Percentiles rank a stretch among this genome's conserved stretches.
Evolutionary conservation across 2,329 filamentous ascomycete genomes (phyloP).

Genomic region (Setomelanomma holmii): DNA sequence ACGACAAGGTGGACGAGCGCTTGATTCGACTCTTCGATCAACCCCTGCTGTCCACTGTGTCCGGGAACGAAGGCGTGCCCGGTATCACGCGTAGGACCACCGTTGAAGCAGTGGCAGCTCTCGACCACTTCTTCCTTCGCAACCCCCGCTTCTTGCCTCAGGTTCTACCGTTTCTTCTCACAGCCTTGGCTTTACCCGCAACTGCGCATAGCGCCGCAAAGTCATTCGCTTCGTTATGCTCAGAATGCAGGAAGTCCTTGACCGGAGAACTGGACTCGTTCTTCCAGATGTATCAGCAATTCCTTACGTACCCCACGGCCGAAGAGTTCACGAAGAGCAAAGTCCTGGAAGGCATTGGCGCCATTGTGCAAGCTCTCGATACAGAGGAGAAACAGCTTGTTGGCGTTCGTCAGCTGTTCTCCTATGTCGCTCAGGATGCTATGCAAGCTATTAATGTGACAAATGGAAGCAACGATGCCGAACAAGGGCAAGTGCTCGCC

Average conservation of each 20-base stretch:
- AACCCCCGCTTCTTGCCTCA: slow-evolving; percentile 71
- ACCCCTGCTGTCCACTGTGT: slow-evolving; percentile 62
- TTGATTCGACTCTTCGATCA: slow-evolving; percentile 69
- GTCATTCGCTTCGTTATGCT: slow-evolving; percentile 77
- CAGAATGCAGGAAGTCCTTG: slow-evolving; percentile 74
- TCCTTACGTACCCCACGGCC: slow-evolving; percentile 65
- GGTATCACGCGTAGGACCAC: slow-evolving; percentile 71
- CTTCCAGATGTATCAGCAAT: slow-evolving; percentile 72
- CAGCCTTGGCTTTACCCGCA: slow-evolving; percentile 67
- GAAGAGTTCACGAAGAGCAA: slow-evolving; percentile 76
- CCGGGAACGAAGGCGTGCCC: slow-evolving; percentile 59
- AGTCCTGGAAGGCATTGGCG: slow-evolving; percentile 75
- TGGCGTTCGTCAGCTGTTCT: slow-evolving; percentile 65
- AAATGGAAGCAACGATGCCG: slow-evolving; percentile 43
- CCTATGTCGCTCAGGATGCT: slow-evolving; percentile 70
- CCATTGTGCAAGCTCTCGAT: slow-evolving; percentile 75
- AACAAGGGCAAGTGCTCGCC: slow-evolving; percentile 53
- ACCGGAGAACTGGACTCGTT: slow-evolving; percentile 72
- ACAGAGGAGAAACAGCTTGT: slow-evolving; percentile 62
- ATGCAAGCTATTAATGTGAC: slow-evolving; percentile 41
- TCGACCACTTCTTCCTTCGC: slow-evolving; percentile 78
- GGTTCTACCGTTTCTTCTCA: slow-evolving; percentile 77
- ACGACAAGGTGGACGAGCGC: slow-evolving; percentile 65
- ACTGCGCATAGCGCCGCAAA: slow-evolving; percentile 74
- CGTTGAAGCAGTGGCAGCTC: slow-evolving; percentile 73